Conservation (phyloP, 257 asterid species). For the Euphrasia confusa region DNA sequence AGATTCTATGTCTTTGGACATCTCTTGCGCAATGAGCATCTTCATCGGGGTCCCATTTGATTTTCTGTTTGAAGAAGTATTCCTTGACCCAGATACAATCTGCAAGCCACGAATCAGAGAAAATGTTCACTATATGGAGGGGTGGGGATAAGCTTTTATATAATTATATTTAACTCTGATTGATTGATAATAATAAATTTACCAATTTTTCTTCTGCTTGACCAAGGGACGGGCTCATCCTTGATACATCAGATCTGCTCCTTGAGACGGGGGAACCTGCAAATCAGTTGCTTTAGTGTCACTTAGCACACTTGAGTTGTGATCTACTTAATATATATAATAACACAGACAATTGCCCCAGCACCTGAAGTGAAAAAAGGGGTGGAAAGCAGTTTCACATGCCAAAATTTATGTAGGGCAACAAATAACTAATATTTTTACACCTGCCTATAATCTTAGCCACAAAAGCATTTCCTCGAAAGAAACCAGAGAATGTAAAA, state of each 20-base stretch:
- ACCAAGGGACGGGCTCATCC: conserved; percentile 46
- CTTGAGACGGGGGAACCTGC: conserved; percentile 71
- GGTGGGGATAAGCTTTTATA: too few relatives aligned
- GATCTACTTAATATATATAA: conserved; percentile 13
- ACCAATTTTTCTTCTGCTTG: conserved; percentile 67
- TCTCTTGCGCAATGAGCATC: conserved; percentile 90
- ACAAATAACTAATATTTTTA: conserved; percentile 10
- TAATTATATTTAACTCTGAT: conserved; percentile 17
- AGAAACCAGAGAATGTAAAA: neutral
- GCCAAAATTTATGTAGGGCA: conserved; percentile 10
- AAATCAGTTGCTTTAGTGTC: conserved; percentile 25
- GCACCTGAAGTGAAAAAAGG: neutral
- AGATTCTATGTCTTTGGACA: conserved; percentile 72
- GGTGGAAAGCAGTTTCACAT: neutral
- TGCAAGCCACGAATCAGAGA: conserved; percentile 37
- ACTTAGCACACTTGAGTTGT: conserved; percentile 7
- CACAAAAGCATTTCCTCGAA: conserved; percentile 1
- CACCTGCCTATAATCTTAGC: conserved; percentile 15
- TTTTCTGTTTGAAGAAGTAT: conserved; percentile 44
- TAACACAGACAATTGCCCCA: conserved; percentile 11
- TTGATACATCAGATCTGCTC: conserved; percentile 66
- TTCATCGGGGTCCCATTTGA: conserved; percentile 73
- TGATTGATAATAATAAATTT: conserved; percentile 21
- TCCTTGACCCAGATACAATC: conserved; percentile 48
- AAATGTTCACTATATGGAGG: conserved; percentile 12